Conservation (phyloP, 2,329 filamentous ascomycete species). For the Lasiodiplodia gonubiensis region DNA sequence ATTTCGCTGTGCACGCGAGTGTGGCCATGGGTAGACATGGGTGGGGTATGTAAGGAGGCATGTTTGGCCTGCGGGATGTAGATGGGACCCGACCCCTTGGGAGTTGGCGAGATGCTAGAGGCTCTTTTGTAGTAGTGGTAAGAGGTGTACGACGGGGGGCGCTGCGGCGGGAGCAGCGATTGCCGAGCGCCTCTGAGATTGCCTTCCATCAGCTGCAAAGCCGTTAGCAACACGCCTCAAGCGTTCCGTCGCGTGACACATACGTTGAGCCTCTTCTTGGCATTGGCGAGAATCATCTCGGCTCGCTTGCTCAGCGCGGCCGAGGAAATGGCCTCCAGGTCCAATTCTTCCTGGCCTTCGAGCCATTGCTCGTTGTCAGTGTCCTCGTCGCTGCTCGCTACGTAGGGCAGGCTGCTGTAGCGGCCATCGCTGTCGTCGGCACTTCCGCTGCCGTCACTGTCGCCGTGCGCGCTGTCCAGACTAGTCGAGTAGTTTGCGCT, state of each 20-base stretch:
- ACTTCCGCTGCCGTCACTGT: constrained; percentile 21
- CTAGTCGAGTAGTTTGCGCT: constrained; percentile 10
- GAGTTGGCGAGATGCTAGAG: constrained; percentile 41
- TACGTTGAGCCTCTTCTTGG: constrained; percentile 86
- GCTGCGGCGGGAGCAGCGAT: constrained; percentile 62
- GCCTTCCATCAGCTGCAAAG: constrained; percentile 82
- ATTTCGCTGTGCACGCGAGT: constrained; percentile 50
- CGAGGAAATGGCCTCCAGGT: constrained; percentile 71
- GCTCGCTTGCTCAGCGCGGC: constrained; percentile 79
- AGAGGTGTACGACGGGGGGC: constrained; percentile 39
- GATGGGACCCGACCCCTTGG: constrained; percentile 35
- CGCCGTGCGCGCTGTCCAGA: constrained; percentile 8
- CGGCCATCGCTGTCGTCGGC: constrained; percentile 42
- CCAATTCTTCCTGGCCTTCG: constrained; percentile 48
- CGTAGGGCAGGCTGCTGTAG: constrained; percentile 37
- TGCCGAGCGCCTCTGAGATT: constrained; percentile 81
- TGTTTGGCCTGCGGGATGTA: constrained; percentile 25
- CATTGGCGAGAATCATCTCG: constrained; percentile 89
- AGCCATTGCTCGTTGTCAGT: constrained; percentile 44
- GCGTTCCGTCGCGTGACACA: constrained; percentile 43
- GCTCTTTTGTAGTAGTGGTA: constrained; percentile 50
- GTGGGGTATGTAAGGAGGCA: constrained; percentile 33
- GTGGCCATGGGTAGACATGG: constrained; percentile 44
- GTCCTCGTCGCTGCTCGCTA: constrained; percentile 39
- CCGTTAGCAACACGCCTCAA: constrained; percentile 34